Evolutionary conservation across 1,284 basidiomycete genomes (phyloP).

Genomic region (Peniophora sp.): DNA sequence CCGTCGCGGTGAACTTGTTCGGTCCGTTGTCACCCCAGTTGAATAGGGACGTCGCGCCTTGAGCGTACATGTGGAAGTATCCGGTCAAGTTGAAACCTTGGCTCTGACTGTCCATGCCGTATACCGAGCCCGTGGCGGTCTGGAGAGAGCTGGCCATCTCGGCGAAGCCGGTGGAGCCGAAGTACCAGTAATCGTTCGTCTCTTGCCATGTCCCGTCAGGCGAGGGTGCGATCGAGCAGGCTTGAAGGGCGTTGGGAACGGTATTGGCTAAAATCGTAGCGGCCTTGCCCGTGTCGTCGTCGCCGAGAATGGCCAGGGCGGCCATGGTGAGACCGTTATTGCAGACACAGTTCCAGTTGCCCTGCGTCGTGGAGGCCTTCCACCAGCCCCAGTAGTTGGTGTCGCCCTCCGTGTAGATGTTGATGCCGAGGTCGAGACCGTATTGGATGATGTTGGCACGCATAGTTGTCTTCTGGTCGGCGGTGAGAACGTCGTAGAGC

Average conservation of each 20-base stretch:
- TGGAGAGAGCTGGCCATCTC: conserved; percentile 83
- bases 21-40: conserved; percentile 92
- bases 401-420: conserved; percentile 36
- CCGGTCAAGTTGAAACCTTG: conserved; percentile 70
- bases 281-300: conserved; percentile 76
- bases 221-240: conserved; percentile 65
- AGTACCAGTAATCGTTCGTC: conserved; percentile 95
- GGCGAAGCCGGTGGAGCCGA: conserved; percentile 86
- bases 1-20: conserved; percentile 87
- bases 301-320: conserved; percentile 83
- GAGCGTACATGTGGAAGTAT: conserved; percentile 86
- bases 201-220: conserved; percentile 92
- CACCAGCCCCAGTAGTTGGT: conserved; percentile 51
- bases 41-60: conserved; percentile 84
- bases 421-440: conserved; percentile 64
- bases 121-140: conserved; percentile 81
- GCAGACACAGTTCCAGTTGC: conserved; percentile 99
- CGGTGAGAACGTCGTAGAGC: conserved; percentile 82
- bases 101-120: conserved; percentile 68
- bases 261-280: conserved; percentile 60
- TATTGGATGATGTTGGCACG: conserved; percentile 70
- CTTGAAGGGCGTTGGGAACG: conserved; percentile 68
- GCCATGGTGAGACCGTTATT: conserved; percentile 88
- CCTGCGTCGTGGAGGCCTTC: conserved; percentile 38
- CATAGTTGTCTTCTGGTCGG: conserved; percentile 67